Conservation (phyloP, 1,284 basidiomycete species). For the Ganoderma leucocontextum region DNA sequence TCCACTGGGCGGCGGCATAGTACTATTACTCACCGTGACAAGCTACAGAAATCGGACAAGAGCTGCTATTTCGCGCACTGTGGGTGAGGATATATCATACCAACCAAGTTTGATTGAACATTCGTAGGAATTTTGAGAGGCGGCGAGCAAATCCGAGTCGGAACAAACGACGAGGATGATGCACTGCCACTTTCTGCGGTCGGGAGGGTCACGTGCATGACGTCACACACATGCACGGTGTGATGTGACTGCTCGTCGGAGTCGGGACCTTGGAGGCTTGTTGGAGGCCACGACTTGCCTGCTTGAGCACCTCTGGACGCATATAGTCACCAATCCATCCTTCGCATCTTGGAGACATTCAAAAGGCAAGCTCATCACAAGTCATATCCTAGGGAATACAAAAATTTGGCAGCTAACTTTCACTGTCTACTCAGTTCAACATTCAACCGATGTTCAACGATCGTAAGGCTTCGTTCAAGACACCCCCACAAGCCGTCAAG, state of each 20-base stretch:
- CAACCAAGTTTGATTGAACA: no score
- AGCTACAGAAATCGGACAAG: no score
- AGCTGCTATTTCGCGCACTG: no score
- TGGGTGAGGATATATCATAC: no score
- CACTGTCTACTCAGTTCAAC: background rate
- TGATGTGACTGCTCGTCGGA: no score
- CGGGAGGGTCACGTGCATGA: background rate
- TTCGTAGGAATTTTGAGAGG: no score
- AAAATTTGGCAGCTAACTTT: background rate
- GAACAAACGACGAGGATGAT: no score
- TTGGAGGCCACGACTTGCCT: background rate
- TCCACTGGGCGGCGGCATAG: no score
- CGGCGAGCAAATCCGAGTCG: no score
- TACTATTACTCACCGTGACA: no score
- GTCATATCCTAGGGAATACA: background rate
- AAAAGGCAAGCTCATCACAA: background rate
- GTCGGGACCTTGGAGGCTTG: no score
- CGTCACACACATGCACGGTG: background rate
- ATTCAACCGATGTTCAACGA: conserved; percentile 33
- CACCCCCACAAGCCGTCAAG: conserved; percentile 39
- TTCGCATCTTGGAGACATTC: background rate
- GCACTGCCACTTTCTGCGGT: background rate
- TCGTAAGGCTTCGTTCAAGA: conserved; percentile 44
- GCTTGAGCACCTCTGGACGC: background rate
- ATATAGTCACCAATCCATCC: background rate